Base-by-base conservation (phyloP, 2,329 filamentous ascomycete species). In the Cladosporium sp. region DNA sequence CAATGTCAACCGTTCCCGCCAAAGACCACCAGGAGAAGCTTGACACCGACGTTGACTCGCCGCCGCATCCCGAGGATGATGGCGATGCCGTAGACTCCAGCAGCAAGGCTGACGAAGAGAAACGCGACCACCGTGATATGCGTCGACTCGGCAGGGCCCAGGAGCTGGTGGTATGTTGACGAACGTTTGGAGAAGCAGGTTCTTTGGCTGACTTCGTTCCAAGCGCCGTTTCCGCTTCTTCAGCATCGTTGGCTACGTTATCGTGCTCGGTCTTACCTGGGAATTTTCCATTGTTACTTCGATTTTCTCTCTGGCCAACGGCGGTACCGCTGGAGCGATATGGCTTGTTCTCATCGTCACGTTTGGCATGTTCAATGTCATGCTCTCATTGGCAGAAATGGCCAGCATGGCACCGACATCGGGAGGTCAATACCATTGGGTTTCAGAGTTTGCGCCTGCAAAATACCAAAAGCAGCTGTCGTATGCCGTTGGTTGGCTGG, bases 401-500 rank as follows among this genome's bases (percentile, higher is more conserved):
- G 43, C 43, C 9, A 34, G 15, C 18, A 43, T 24, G n/a, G 41
- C 27, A 30, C 24, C 30, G 12, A 32, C 30, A 32, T 11, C 30
- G n/a, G 30, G 30, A 36, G 64, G 62, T n/a, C 64, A 64, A 44
- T 65, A 66, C 68, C 41, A 72, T 50, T 73, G 69, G 67, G 66
- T 72, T 20, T 67, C 66, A 11, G 66, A 73, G 43, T 72, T 74
- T 55, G 70, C 72, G 18, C 73, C 73, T 11, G 60, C 54, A 20
- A 57, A 54, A 6, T 63, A 55, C 17, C 70, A 74, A 50, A 73
- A 70, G 42, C 67, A 67, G 32, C 17, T 40, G 19, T 40, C 38
- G 4, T 84, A 82, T 57, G 61, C 77, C 13, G 73, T 74, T 39
- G 77, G 73, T 29, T 66, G 61, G 62, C 55, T 65, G 2, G 59